Base-by-base conservation (phyloP, 2,329 filamentous ascomycete genomes). In the Fusarium lateritium region DNA sequence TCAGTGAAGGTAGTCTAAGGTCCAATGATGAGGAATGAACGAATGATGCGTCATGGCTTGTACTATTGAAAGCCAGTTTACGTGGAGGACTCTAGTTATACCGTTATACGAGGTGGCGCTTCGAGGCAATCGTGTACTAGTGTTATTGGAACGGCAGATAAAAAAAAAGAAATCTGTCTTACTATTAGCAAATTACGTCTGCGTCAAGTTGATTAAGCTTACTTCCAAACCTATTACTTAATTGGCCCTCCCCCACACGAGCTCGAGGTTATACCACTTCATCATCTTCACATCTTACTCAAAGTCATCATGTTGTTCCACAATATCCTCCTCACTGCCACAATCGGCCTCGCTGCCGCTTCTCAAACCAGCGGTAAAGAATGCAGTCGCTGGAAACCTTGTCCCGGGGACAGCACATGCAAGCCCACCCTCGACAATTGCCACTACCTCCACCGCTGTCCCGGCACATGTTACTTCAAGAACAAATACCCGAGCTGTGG, bases 401-500 rank as follows among this genome's bases (percentile, higher is more conserved):
- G 78, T 55, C 65, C 73, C 14, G 4, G 24, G 1, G 73, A 74
- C 61, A 58, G 62, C 24, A 53, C 44, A n/a, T 80, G 77, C 68
- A 60, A 70, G 19, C 71, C 78, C 22, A 33, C 67, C 38, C 52
- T 44, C 0, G 28, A 51, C 11, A 38, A 57, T 19, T 80, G 78
- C 69, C 67, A 56, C 8, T 33, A 79, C 47, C 45, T 73, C 60
- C 68, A 74, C 34, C 62, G 57, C 19, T 80, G 78, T 70, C 21
- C 31, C 7, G 78, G 78, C 40, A 63, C 59, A 15, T 80, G 78
- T 64, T 51, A 59, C 50, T 73, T 70, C 58, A 73, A 72, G 33
- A 77, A 78, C 59, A 14, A 58, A 15, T 82, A 81, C 56, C 49
- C 62, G 3, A 49, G 60, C 13, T 82, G 80, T 56, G 80, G 79